Conservation (phyloP, 768 basidiomycete genomes). For the Cystofilobasidium ferigula region DNA sequence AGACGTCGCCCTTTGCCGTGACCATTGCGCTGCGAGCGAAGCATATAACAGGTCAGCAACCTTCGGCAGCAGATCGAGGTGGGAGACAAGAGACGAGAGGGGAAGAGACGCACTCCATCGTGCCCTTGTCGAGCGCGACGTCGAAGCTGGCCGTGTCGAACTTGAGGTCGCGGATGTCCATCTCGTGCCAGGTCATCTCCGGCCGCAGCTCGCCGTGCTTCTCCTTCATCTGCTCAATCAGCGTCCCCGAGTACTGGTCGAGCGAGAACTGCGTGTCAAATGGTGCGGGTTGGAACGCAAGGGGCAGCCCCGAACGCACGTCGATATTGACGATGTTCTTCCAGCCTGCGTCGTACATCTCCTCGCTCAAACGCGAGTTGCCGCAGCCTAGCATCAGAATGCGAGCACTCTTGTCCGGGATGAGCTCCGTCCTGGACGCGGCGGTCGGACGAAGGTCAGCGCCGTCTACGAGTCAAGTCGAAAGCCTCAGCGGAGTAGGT, state of each 20-base stretch:
- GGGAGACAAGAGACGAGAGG: neutral
- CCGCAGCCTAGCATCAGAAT: constrained; percentile 38
- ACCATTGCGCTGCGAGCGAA: constrained; percentile 34
- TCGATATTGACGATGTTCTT: constrained; percentile 67
- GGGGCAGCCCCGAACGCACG: constrained; percentile 41
- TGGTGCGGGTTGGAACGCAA: neutral
- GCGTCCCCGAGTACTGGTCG: constrained; percentile 51
- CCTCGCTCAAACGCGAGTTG: constrained; percentile 34
- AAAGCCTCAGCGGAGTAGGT: too few species aligned
- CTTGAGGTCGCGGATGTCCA: constrained; percentile 62
- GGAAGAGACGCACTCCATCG: constrained; percentile 31
- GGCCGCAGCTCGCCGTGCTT: constrained; percentile 47
- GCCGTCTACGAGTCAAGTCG: neutral
- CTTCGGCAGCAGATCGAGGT: neutral
- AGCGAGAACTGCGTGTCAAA: constrained; percentile 31
- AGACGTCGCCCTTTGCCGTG: constrained; percentile 60
- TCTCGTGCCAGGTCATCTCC: constrained; percentile 71
- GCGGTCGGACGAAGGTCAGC: neutral
- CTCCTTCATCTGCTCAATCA: constrained; percentile 61
- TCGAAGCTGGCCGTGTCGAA: constrained; percentile 59
- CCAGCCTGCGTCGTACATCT: constrained; percentile 71
- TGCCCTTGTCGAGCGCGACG: constrained; percentile 69
- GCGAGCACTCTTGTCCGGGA: constrained; percentile 27
- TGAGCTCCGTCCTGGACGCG: constrained; percentile 13
- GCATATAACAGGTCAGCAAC: neutral